Evolutionary conservation across 192 early-diverging fungal species (phyloP).

Genomic region (Gryganskiella cystojenkinii): DNA sequence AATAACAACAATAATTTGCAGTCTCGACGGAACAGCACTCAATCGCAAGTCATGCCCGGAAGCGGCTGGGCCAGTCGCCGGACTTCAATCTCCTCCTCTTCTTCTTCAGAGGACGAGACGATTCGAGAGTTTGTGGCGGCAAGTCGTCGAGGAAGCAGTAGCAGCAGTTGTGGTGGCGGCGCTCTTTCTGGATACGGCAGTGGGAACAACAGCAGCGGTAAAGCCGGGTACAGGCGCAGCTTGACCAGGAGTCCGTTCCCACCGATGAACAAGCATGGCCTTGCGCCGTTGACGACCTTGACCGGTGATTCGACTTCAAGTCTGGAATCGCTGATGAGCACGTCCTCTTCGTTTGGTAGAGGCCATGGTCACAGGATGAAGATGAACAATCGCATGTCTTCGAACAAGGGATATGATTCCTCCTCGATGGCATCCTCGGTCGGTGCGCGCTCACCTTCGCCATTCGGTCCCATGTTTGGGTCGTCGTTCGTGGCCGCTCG

Average conservation of each 20-base stretch:
- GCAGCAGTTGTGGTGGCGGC: too few relatives aligned
- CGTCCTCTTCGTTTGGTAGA: slow-evolving; percentile 9
- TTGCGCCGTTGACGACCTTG: slow-evolving; percentile 1
- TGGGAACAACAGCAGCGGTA: not conserved
- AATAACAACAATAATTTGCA: not conserved
- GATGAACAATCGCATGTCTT: too few relatives aligned
- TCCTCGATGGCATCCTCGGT: slow-evolving; percentile 24
- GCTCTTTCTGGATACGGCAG: not conserved
- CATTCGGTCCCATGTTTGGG: slow-evolving; percentile 38
- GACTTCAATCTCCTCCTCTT: not conserved
- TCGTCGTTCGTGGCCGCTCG: slow-evolving; percentile 42
- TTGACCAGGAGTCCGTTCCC: not conserved
- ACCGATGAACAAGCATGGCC: slow-evolving; percentile 8
- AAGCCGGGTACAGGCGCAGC: not conserved
- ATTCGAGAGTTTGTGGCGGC: not conserved
- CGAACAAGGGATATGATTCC: slow-evolving; percentile 12
- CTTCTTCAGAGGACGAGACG: slow-evolving; percentile 1
- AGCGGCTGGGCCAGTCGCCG: not conserved
- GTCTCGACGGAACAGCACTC: slow-evolving; percentile 7
- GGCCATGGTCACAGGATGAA: not conserved
- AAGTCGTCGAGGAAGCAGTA: too few relatives aligned
- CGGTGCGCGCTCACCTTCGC: slow-evolving; percentile 35
- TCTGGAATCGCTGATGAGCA: slow-evolving; percentile 37
- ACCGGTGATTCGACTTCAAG: slow-evolving; percentile 41
- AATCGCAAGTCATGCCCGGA: not conserved